A percentile compares a stretch with the other conserved stretches of the same genome.
phyloP scores from a whole-genome alignment of 2,329 filamentous ascomycete species.

The Tolypocladium endophyticum region DNA sequence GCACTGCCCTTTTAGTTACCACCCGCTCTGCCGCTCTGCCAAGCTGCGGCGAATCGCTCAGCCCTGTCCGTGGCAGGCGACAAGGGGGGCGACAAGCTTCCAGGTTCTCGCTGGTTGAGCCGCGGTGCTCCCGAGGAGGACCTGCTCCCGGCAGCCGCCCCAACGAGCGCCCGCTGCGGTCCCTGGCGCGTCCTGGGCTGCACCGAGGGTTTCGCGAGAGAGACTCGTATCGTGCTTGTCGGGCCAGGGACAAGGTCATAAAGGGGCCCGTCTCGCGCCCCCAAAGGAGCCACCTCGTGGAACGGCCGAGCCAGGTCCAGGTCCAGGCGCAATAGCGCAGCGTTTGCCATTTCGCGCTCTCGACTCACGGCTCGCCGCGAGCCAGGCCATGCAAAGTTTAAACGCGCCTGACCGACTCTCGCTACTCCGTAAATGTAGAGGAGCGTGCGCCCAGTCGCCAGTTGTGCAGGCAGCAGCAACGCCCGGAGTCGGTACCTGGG shows the following conservation, averaged over 20 bases:
- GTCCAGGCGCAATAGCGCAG: background rate
- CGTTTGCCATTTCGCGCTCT: background rate
- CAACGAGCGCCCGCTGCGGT: background rate
- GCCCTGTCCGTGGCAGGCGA: background rate
- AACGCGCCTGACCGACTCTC: background rate
- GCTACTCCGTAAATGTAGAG: too few relatives aligned
- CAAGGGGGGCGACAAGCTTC: constrained; percentile 1
- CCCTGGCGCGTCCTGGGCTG: background rate
- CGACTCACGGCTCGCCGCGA: background rate
- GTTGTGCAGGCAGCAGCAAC: background rate
- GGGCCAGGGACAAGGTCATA: background rate
- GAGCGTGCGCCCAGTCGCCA: background rate
- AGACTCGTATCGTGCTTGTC: background rate
- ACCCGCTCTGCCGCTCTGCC: background rate
- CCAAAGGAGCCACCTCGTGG: background rate
- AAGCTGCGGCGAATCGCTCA: background rate
- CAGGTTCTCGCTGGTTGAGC: constrained; percentile 4
- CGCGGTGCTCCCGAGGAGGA: constrained; percentile 8
- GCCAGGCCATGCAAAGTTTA: background rate
- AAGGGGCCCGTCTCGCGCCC: background rate
- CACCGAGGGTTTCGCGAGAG: background rate
- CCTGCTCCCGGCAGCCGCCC: constrained; percentile 5
- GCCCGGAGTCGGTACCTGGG: background rate
- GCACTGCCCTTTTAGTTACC: background rate
- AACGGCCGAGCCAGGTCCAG: background rate